A percentile compares a stretch with the other conserved stretches of the same genome.
phyloP scores from a whole-genome alignment of 805 yeast species.

The Yarrowia osloensis region DNA sequence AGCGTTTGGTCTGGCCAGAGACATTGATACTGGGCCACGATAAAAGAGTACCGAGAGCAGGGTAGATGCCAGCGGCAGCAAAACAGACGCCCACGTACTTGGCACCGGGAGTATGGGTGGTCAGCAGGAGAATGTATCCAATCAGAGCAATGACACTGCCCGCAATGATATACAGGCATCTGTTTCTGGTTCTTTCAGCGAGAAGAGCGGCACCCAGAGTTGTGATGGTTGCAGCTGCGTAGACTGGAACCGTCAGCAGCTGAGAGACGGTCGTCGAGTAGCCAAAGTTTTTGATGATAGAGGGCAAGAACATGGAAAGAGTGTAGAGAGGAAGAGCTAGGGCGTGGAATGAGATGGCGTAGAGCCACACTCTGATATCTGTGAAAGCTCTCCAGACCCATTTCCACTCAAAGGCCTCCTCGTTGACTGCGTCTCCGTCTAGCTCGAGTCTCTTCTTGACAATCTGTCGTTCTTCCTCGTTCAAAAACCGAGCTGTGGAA shows the following conservation, averaged over 20 bases:
- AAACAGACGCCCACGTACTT: slow-evolving; percentile 19
- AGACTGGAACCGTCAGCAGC: slow-evolving; percentile 50
- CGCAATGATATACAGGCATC: slow-evolving; percentile 40
- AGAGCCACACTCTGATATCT: neutral
- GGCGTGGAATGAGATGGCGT: slow-evolving; percentile 4
- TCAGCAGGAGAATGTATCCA: neutral
- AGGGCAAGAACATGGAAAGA: slow-evolving; percentile 49
- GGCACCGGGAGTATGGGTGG: neutral
- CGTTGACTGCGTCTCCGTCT: slow-evolving; percentile 46
- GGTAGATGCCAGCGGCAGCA: slow-evolving; percentile 18
- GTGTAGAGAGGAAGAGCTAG: slow-evolving; percentile 16
- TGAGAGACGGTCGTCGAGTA: slow-evolving; percentile 48
- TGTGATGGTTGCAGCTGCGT: slow-evolving; percentile 44
- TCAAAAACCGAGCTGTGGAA: slow-evolving; percentile 43
- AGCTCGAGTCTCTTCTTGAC: slow-evolving; percentile 34
- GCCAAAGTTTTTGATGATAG: slow-evolving; percentile 50
- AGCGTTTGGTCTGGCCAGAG: slow-evolving; percentile 9
- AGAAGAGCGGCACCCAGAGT: neutral
- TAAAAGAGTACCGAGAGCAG: slow-evolving; percentile 5
- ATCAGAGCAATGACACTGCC: slow-evolving; percentile 48
- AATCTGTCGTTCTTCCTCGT: slow-evolving; percentile 41
- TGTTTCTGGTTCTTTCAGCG: slow-evolving; percentile 36
- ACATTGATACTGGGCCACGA: slow-evolving; percentile 19
- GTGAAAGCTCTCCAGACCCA: slow-evolving; percentile 12
- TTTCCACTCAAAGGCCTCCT: slow-evolving; percentile 6